These are phyloP conservation scores for Arthrocladium fulminans DNA, from an alignment of 2,329 filamentous ascomycete species.

Conservation along the genomic window DNA sequence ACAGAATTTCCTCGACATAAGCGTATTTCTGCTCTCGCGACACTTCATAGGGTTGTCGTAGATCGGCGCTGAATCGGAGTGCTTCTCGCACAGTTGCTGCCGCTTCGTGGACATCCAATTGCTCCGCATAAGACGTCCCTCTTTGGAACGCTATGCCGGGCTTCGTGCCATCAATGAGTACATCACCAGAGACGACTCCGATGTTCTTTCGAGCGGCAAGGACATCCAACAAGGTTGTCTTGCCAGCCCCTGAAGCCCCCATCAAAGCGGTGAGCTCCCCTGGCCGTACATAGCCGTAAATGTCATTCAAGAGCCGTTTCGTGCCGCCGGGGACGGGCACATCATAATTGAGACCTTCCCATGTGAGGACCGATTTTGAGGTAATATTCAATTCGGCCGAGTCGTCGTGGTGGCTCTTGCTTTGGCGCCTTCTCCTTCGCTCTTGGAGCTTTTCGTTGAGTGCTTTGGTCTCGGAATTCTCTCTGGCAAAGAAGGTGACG, in stretches of 20 bases:
- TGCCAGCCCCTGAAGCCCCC: slow-evolving; percentile 61
- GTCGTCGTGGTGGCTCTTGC: slow-evolving; percentile 28
- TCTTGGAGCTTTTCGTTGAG: slow-evolving; percentile 31
- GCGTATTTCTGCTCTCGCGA: slow-evolving; percentile 53
- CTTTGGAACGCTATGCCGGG: slow-evolving; percentile 55
- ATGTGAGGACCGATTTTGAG: slow-evolving; percentile 49
- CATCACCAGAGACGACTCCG: slow-evolving; percentile 54
- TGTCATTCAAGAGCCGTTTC: slow-evolving; percentile 36
- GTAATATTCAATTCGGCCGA: slow-evolving; percentile 42
- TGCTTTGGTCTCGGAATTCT: slow-evolving; percentile 30
- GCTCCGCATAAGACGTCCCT: slow-evolving; percentile 57
- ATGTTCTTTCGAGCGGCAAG: slow-evolving; percentile 58
- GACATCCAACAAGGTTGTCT: slow-evolving; percentile 76
- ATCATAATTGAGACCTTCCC: slow-evolving; percentile 44
- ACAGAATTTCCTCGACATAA: slow-evolving; percentile 58
- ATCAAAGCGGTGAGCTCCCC: slow-evolving; percentile 44
- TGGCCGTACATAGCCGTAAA: slow-evolving; percentile 43
- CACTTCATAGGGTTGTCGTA: slow-evolving; percentile 52
- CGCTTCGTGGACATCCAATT: slow-evolving; percentile 55
- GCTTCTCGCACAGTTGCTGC: slow-evolving; percentile 58
- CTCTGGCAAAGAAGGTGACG: slow-evolving; percentile 34
- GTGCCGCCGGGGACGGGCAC: slow-evolving; percentile 41
- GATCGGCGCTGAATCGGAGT: slow-evolving; percentile 55
- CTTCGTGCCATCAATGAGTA: slow-evolving; percentile 51
- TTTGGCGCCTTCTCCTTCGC: slow-evolving; percentile 31